Evolutionary conservation across 495 filamentous ascomycete species (phyloP), one percentile per base, ranked within the genome.

Genomic region (Neurospora sp.): DNA sequence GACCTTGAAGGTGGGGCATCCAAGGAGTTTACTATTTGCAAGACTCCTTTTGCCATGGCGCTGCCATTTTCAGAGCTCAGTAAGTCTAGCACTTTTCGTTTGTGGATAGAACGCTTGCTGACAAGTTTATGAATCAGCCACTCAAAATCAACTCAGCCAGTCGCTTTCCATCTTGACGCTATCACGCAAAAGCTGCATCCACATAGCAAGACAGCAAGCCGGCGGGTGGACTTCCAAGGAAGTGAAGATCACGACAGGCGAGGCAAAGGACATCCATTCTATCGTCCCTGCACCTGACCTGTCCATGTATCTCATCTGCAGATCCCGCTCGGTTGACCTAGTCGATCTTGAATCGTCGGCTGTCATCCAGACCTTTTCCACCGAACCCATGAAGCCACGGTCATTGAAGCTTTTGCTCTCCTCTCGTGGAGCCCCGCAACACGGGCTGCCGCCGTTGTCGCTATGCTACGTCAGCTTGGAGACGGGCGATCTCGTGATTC

Each of bases 291-390:
- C 90, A 6, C 80, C 84, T 1, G 78, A 82, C 14, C 84, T 89
- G n/a, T 79, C 78, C 16, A 71, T 73, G 44, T 82, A 82, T 66
- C 83, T 89, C 22, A 80, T 86, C 38, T 82, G 85, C 40, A 84
- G 86, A 31, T 74, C 80, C 11, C 78, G 81, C 40, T 81, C 83
- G 2, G 85, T 88, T 20, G 87, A 88, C 69, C 79, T 91, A 3
- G 81, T 90, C 48, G 85, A 89, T 75, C 77, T 88, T 1, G 76
- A 83, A 31, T 84, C 82, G 37, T 83, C 83, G 9, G 81, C 77
- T 20, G 78, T 89, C 38, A 82, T 90, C 44, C 84, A 89, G 74
- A 86, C 84, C 8, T 88, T 92, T 69, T 71, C 77, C 42, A 89
- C 88, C 2, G 86, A 87, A 31, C 82, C 84, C 27, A 87, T 90